phyloP scores from a whole-genome alignment of 2,329 filamentous ascomycete genomes.

The Calonectria pseudoturangicola region DNA sequence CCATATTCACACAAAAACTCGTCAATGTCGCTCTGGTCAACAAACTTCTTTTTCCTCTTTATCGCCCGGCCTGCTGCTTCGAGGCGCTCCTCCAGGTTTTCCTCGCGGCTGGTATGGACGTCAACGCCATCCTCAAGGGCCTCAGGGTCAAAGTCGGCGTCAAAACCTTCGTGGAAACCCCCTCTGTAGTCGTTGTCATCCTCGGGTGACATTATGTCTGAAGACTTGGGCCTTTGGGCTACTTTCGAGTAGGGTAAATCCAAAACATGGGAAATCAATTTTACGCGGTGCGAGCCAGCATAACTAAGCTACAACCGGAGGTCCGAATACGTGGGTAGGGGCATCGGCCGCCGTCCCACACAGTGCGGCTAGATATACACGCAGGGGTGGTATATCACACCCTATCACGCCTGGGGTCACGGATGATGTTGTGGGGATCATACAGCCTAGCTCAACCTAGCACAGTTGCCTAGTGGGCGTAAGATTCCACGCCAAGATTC shows the following conservation, averaged over 20 bases:
- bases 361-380: not conserved
- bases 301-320: not conserved
- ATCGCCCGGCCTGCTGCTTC: conserved; percentile 3
- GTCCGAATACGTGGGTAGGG: conserved; percentile 1
- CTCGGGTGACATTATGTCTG: not conserved
- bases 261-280: not conserved
- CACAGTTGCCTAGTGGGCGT: not conserved
- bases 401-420: not conserved
- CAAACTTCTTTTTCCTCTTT: conserved; percentile 21
- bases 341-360: not conserved
- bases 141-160: conserved; percentile 1
- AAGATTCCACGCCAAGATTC: not conserved
- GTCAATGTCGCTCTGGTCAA: not conserved
- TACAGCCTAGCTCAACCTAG: not conserved
- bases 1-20: not conserved
- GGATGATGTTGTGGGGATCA: not conserved
- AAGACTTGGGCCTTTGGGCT: not conserved
- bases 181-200: not conserved
- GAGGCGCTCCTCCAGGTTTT: conserved; percentile 21
- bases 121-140: not conserved
- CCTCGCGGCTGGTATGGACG: conserved; percentile 4
- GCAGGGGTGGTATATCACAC: not conserved
- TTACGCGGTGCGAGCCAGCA: not conserved
- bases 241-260: not conserved
- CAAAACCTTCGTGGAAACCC: not conserved